Evolutionary conservation across 2,329 filamentous ascomycete genomes (phyloP), one percentile per base, ranked within the genome.

Genomic region (Cercospora sp.): DNA sequence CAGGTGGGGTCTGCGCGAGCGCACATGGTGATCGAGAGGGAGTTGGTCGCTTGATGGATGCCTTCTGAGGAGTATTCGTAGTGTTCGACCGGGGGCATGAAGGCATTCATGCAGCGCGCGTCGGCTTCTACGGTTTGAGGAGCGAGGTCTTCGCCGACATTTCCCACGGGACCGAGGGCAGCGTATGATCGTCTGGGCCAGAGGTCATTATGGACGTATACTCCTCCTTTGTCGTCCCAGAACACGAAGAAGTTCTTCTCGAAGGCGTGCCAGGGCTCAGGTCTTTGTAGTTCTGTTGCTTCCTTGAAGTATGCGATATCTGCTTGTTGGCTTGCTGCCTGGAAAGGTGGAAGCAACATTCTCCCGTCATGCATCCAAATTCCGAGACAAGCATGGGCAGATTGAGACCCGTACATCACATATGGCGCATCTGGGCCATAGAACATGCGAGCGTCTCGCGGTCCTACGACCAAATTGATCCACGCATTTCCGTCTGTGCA

Each of bases 171-270:
- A 2, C 74, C 72, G 9, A 88, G 73, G 45, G 79, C 77, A 0
- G 86, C 81, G 71, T 87, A 88, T 0, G 78, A 79, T 0, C 87
- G 83, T 18, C 78, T 78, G 0, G 86, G 86, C 0, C 74, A 71
- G 2, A 87, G 74, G 69, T 88, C 85, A 74, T 87, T 83, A 73
- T 89, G 86, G 1, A 81, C 79, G 73, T 87, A 87, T 61, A 82
- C 77, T 21, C 80, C 74, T 5, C 81, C 82, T 0, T 78, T 66
- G 0, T 69, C 66, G 69, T 88, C 86, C 87, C 87, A 89, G 78
- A 89, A 89, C 2, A 86, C 68, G 70, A 89, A 89, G 80, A 82
- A 89, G 72, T 89, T 89, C 82, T 89, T 89, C 77, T 89, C 87
- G 28, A 88, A 72, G 0, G 72, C 40, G 2, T 74, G 73, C 72